Evolutionary conservation across 352 stramenopile species (phyloP).

Genomic region (Thalassiosira oceanica): DNA sequence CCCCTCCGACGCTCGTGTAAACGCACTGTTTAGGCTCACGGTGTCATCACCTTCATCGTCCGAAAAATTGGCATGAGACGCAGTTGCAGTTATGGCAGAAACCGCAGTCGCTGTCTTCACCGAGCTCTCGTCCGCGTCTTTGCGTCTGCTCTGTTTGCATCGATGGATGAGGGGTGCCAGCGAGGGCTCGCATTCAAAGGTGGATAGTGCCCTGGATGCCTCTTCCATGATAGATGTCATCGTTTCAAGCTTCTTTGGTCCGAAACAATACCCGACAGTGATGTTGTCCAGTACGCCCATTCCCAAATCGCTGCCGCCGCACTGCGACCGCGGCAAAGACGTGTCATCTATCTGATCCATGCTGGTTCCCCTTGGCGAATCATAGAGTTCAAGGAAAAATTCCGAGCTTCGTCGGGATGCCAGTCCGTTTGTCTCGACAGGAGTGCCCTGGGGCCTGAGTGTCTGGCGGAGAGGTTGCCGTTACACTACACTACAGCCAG

Average conservation of each 20-base stretch:
- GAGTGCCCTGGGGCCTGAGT: no score
- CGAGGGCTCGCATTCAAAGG: constrained; percentile 30
- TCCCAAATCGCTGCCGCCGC: no score
- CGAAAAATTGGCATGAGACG: constrained; percentile 25
- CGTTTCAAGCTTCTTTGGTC: constrained; percentile 79
- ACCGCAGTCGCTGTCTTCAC: not conserved
- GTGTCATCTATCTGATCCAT: no score
- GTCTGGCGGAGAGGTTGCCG: no score
- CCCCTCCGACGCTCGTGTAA: constrained; percentile 7
- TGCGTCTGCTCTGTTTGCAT: not conserved
- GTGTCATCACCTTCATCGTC: constrained; percentile 37
- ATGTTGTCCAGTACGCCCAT: constrained; percentile 63
- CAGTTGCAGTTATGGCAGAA: not conserved
- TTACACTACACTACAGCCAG: no score
- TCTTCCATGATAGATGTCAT: constrained; percentile 79
- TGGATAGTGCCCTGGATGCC: constrained; percentile 53
- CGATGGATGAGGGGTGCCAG: constrained; percentile 10
- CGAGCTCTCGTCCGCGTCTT: not conserved
- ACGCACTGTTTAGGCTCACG: constrained; percentile 30
- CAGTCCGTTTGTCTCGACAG: no score
- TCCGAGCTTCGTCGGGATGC: no score
- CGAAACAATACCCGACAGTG: constrained; percentile 76
- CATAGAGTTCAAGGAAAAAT: no score
- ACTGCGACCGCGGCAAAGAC: no score
- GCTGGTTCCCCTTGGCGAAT: no score